These are phyloP conservation scores for Paecilomyces sp. DNA, from an alignment of 2,329 filamentous ascomycete species.

Conservation along the genomic window DNA sequence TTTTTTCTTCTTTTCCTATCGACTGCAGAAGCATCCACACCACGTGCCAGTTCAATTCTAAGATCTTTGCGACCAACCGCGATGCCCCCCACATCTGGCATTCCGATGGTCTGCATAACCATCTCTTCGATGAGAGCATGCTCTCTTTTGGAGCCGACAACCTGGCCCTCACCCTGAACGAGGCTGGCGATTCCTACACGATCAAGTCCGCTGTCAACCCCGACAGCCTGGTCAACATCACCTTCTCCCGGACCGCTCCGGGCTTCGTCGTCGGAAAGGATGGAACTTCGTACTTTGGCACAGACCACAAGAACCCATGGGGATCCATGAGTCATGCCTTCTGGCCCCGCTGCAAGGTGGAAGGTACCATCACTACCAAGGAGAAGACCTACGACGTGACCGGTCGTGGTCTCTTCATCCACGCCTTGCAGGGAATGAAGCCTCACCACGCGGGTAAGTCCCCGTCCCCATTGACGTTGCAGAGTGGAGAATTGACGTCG, in stretches of 20 bases:
- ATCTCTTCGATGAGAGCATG: conserved; percentile 78
- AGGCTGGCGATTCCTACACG: conserved; percentile 72
- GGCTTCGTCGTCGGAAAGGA: conserved; percentile 81
- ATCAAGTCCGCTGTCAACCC: conserved; percentile 88
- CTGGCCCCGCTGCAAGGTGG: conserved; percentile 79
- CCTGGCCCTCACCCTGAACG: conserved; percentile 75
- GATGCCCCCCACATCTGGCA: conserved; percentile 75
- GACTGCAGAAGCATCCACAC: conserved; percentile 69
- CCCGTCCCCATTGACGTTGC: conserved; percentile 1
- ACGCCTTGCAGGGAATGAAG: conserved; percentile 97
- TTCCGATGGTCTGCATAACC: conserved; percentile 69
- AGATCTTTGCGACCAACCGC: conserved; percentile 73
- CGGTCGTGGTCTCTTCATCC: conserved; percentile 70
- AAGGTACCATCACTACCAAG: conserved; percentile 78
- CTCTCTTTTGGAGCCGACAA: conserved; percentile 79
- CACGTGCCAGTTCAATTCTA: conserved; percentile 89
- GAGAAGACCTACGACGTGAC: conserved; percentile 75
- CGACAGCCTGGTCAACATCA: conserved; percentile 76
- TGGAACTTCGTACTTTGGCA: conserved; percentile 78
- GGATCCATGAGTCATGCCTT: conserved; percentile 87
- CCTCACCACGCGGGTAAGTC: conserved; percentile 78
- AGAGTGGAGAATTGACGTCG: conserved; percentile 2
- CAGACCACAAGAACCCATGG: conserved; percentile 80
- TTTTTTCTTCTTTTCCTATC: conserved; percentile 6
- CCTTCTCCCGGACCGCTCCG: conserved; percentile 65